Percentiles rank a stretch among this genome's conserved stretches.
These are phyloP conservation scores for Blastomyces percursus DNA, from an alignment of 2,329 filamentous ascomycete genomes.

Conservation along the genomic window DNA sequence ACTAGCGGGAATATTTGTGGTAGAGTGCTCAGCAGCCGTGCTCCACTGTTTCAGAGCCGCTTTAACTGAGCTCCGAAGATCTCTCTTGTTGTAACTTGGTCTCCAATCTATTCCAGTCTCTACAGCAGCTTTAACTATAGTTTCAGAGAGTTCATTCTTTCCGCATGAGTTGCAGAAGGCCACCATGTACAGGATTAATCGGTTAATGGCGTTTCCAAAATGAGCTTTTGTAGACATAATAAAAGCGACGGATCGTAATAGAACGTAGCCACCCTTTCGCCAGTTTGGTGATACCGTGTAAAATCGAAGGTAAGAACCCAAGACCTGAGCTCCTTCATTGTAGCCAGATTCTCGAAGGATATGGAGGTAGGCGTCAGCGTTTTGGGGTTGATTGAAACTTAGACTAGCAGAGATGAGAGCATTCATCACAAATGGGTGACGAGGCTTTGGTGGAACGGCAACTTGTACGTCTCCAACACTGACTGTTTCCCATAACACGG, in stretches of 20 bases:
- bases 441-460: slow-evolving; percentile 26
- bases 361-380: slow-evolving; percentile 33
- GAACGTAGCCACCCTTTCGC: slow-evolving; percentile 24
- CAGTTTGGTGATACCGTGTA: slow-evolving; percentile 29
- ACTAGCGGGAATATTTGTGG: slow-evolving; percentile 12
- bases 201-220: slow-evolving; percentile 19
- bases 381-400: slow-evolving; percentile 32
- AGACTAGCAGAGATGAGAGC: slow-evolving; percentile 29
- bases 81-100: slow-evolving; percentile 19
- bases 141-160: slow-evolving; percentile 21
- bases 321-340: slow-evolving; percentile 27
- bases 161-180: slow-evolving; percentile 29
- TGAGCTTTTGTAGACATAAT: slow-evolving; percentile 27
- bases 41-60: slow-evolving; percentile 21
- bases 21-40: slow-evolving; percentile 16
- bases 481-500: slow-evolving; percentile 12
- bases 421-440: slow-evolving; percentile 24
- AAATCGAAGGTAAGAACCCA: slow-evolving; percentile 30
- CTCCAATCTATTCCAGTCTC: slow-evolving; percentile 26
- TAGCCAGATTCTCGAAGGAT: slow-evolving; percentile 26
- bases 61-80: slow-evolving; percentile 17
- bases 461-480: slow-evolving; percentile 28
- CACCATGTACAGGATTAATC: slow-evolving; percentile 31
- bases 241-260: slow-evolving; percentile 27
- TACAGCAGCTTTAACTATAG: slow-evolving; percentile 27